phyloP scores from a whole-genome alignment of 371 early-diverging fungal species.

The Umbelopsis sp. region DNA sequence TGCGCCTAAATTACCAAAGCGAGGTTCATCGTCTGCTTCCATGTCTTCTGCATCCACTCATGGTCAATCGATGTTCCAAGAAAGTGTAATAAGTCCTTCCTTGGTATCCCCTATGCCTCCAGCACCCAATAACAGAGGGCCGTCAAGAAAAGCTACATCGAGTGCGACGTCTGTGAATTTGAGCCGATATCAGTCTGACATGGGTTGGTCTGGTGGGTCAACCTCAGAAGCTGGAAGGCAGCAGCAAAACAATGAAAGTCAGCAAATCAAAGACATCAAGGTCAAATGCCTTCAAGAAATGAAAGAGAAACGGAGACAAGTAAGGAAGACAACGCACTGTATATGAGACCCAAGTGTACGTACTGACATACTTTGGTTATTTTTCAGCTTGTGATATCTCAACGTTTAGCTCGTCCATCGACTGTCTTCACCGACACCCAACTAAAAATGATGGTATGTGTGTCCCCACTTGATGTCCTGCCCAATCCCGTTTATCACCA shows the following conservation, averaged over 20 bases:
- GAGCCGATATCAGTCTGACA: not conserved
- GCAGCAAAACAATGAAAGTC: not conserved
- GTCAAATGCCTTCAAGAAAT: constrained; percentile 2
- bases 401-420: not conserved
- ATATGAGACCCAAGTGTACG: not conserved
- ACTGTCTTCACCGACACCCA: constrained; percentile 24
- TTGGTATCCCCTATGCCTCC: not conserved
- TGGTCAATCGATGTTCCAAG: no score
- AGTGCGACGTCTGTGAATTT: not conserved
- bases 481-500: not conserved
- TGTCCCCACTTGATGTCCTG: not conserved
- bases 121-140: not conserved
- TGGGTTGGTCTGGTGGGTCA: not conserved
- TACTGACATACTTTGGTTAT: not conserved
- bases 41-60: no score
- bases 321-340: not conserved
- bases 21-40: no score
- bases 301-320: constrained; percentile 1
- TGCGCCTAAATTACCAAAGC: no score
- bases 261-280: not conserved
- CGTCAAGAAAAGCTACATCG: not conserved
- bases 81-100: no score
- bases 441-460: constrained; percentile 29
- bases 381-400: not conserved
- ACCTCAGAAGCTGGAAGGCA: not conserved